A percentile compares a stretch with the other conserved stretches of the same genome.
Conservation (phyloP, 495 filamentous ascomycete species). For the Aspergillus bridgeri region DNA sequence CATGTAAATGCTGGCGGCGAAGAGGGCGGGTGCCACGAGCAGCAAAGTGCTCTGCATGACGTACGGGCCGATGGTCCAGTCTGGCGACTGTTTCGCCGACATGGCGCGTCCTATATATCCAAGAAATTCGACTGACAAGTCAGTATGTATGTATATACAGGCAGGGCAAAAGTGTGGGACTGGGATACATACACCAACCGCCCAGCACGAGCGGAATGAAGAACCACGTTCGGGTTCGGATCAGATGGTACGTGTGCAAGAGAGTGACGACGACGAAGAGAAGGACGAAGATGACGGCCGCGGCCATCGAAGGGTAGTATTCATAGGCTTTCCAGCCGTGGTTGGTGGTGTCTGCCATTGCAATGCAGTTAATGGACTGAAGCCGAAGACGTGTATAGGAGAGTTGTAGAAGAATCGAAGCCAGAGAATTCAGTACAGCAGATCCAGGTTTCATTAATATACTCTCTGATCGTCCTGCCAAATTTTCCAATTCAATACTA, state of each 20-base stretch:
- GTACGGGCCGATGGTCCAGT: slow-evolving; percentile 38
- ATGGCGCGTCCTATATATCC: slow-evolving; percentile 37
- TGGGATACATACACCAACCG: slow-evolving; percentile 41
- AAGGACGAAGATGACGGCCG: slow-evolving; percentile 45
- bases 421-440: too few relatives aligned
- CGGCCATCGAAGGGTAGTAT: slow-evolving; percentile 48
- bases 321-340: slow-evolving; percentile 34
- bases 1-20: slow-evolving; percentile 58
- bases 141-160: not conserved
- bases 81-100: slow-evolving; percentile 23
- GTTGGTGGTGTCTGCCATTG: slow-evolving; percentile 11
- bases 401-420: too few relatives aligned
- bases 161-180: not conserved
- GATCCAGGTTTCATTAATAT: too few relatives aligned
- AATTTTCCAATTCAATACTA: not conserved
- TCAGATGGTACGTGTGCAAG: slow-evolving; percentile 38
- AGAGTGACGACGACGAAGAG: slow-evolving; percentile 40
- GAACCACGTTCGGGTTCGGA: slow-evolving; percentile 46
- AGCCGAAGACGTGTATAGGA: too few relatives aligned
- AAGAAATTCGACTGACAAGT: slow-evolving; percentile 30
- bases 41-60: slow-evolving; percentile 45
- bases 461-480: not conserved
- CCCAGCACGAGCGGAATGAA: slow-evolving; percentile 52
- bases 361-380: too few relatives aligned
- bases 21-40: slow-evolving; percentile 47